A percentile compares a stretch with the other conserved stretches of the same genome.
Evolutionary conservation across 331 rosid species (phyloP).

Genomic region (Arachis monticola): DNA sequence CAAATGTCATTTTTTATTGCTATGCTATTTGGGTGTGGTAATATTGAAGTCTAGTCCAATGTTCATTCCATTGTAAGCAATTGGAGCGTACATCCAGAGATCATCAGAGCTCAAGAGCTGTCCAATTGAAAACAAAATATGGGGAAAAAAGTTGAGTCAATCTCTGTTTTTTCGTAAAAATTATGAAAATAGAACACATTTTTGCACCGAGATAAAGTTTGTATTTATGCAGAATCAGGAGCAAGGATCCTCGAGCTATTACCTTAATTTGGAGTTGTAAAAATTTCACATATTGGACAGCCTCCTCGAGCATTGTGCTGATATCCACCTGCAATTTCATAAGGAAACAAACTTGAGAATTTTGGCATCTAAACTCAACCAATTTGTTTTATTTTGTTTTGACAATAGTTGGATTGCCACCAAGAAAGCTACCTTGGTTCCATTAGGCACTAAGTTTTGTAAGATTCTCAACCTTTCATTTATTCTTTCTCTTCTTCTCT

Average conservation of each 20-base stretch:
- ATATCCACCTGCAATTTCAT: conserved; percentile 78
- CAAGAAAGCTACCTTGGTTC: conserved; percentile 70
- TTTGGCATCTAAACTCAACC: conserved; percentile 25
- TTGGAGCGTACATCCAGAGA: conserved; percentile 96
- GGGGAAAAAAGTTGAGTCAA: neutral
- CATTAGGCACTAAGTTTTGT: conserved; percentile 84
- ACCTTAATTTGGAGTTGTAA: conserved; percentile 93
- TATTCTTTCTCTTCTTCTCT: conserved; percentile 96
- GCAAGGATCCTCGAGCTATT: conserved; percentile 22
- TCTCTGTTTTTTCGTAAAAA: neutral
- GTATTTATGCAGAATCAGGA: conserved; percentile 17
- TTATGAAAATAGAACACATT: neutral
- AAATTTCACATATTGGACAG: conserved; percentile 88
- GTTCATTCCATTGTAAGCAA: conserved; percentile 84
- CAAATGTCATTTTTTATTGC: conserved; percentile 24
- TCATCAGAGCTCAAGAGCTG: conserved; percentile 90
- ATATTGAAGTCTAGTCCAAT: conserved; percentile 70
- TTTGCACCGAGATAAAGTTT: neutral
- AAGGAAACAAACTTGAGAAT: conserved; percentile 20
- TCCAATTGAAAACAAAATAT: conserved; percentile 38
- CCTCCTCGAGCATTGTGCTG: conserved; percentile 99
- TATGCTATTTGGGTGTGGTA: conserved; percentile 39
- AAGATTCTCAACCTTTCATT: conserved; percentile 81
- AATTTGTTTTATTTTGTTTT: neutral
- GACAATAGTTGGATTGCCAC: conserved; percentile 3